Evolutionary conservation across 441 rosid genomes (phyloP).

Genomic region (Adansonia madagascariensis): DNA sequence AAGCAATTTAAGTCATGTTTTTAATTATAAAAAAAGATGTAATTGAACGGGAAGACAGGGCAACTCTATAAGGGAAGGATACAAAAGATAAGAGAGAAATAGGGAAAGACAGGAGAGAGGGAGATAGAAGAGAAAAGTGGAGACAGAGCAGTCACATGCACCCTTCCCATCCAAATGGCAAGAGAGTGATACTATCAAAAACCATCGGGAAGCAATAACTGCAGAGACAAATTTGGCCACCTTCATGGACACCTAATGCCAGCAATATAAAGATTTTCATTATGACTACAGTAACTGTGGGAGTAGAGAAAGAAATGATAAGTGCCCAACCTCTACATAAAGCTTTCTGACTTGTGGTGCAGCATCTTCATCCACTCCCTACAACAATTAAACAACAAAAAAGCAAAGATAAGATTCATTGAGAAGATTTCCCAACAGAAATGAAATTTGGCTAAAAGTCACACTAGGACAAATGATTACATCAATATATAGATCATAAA

Average conservation of each 20-base stretch:
- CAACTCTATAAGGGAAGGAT: not conserved
- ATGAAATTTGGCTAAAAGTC: conserved; percentile 21
- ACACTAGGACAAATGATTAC: conserved; percentile 41
- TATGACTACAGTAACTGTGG: not conserved
- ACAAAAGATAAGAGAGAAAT: not conserved
- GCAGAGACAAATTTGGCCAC: conserved; percentile 19
- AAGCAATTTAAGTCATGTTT: conserved; percentile 6
- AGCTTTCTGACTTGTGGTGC: conserved; percentile 87
- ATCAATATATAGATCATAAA: conserved; percentile 91
- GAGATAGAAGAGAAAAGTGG: not conserved
- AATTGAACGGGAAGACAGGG: not conserved
- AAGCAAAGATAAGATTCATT: conserved; percentile 28
- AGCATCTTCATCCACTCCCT: conserved; percentile 95
- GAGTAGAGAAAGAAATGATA: conserved; percentile 6
- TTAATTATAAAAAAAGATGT: not conserved
- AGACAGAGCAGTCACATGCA: not conserved
- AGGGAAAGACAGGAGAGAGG: conserved; percentile 10
- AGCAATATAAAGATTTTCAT: conserved; percentile 17
- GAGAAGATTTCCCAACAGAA: conserved; percentile 18
- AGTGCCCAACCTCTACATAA: conserved; percentile 72
- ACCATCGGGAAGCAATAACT: not conserved
- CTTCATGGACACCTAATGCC: conserved; percentile 19
- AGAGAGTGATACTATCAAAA: not conserved
- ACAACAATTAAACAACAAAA: conserved; percentile 33
- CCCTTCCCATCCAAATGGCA: conserved; percentile 6